Percentiles rank a stretch among this genome's conserved stretches.
These are phyloP conservation scores for Rhizoclosmatium sp. DNA, from an alignment of 192 early-diverging fungal species.

Conservation along the genomic window DNA sequence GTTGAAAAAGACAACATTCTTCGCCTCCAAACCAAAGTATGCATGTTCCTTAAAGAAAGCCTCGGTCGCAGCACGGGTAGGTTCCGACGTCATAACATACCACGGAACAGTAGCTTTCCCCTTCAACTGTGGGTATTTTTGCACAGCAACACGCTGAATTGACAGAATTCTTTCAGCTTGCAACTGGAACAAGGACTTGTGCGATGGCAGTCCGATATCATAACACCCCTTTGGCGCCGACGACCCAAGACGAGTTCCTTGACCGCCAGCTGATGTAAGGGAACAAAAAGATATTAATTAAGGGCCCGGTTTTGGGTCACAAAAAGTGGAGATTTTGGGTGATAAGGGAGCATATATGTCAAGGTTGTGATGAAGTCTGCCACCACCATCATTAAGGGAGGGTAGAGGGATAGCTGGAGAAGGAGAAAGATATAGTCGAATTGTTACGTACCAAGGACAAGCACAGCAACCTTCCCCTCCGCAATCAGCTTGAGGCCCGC, in stretches of 20 bases:
- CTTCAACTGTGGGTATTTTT: constrained; percentile 34
- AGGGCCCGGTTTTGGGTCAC: too few species aligned
- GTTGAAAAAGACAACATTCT: constrained; percentile 95
- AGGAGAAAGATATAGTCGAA: too few species aligned
- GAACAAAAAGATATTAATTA: too few species aligned
- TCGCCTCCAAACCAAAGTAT: constrained; percentile 86
- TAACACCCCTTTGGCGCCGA: constrained; percentile 93
- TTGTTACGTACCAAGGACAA: constrained; percentile 70
- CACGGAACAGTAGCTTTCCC: constrained; percentile 78
- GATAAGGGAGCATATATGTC: too few species aligned
- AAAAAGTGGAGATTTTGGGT: too few species aligned
- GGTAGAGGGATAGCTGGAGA: too few species aligned
- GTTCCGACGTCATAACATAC: constrained; percentile 99
- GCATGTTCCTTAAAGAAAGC: constrained; percentile 78
- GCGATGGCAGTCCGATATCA: constrained; percentile 88
- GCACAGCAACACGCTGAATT: constrained; percentile 76
- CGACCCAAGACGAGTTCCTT: constrained; percentile 61
- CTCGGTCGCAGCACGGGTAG: constrained; percentile 84
- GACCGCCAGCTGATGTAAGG: constrained; percentile 7
- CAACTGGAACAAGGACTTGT: constrained; percentile 89
- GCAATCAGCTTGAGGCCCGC: constrained; percentile 82
- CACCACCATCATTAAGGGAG: too few species aligned
- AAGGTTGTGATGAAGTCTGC: too few species aligned
- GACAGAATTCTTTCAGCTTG: constrained; percentile 93
- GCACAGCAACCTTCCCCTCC: constrained; percentile 90